phyloP scores from a whole-genome alignment of 805 yeast species.

The Teunomyces cretensis region DNA sequence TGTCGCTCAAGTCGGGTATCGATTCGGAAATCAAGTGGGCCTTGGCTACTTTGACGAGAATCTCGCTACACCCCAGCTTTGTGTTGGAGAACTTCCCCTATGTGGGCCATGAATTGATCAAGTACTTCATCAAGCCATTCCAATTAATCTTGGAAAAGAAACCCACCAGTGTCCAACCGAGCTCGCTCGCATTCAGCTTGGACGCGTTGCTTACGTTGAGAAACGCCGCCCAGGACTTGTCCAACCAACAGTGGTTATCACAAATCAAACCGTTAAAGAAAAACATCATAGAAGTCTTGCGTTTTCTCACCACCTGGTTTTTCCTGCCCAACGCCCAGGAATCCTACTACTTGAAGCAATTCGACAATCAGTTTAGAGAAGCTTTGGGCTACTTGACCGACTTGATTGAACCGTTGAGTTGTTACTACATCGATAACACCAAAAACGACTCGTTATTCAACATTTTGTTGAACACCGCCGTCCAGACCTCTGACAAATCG shows the following conservation, averaged over 20 bases:
- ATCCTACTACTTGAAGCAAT: slow-evolving; percentile 16
- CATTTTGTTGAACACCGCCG: slow-evolving; percentile 51
- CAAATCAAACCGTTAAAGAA: slow-evolving; percentile 48
- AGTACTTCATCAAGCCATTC: slow-evolving; percentile 36
- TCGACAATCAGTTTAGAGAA: slow-evolving; percentile 49
- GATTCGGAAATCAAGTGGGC: slow-evolving; percentile 74
- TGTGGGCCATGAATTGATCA: slow-evolving; percentile 42
- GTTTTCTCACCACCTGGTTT: slow-evolving; percentile 35
- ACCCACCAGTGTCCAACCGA: slow-evolving; percentile 15
- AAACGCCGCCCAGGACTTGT: slow-evolving; percentile 80
- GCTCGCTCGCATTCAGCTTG: slow-evolving; percentile 27
- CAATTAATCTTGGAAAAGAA: slow-evolving; percentile 20
- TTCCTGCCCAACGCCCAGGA: slow-evolving; percentile 17
- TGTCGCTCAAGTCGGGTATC: slow-evolving; percentile 68
- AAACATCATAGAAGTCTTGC: slow-evolving; percentile 46
- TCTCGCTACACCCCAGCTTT: slow-evolving; percentile 29
- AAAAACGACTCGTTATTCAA: slow-evolving; percentile 68
- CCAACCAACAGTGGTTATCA: slow-evolving; percentile 76
- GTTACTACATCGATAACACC: slow-evolving; percentile 75
- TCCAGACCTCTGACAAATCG: slow-evolving; percentile 62
- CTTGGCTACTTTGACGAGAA: slow-evolving; percentile 49
- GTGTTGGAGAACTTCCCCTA: slow-evolving; percentile 41
- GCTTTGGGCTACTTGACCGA: slow-evolving; percentile 69
- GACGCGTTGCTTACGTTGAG: slow-evolving; percentile 67
- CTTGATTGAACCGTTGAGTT: slow-evolving; percentile 77